A percentile compares a stretch with the other conserved stretches of the same genome.
These are phyloP conservation scores for Allium cepa DNA, from an alignment of 106 monocot species.

Conservation along the genomic window DNA sequence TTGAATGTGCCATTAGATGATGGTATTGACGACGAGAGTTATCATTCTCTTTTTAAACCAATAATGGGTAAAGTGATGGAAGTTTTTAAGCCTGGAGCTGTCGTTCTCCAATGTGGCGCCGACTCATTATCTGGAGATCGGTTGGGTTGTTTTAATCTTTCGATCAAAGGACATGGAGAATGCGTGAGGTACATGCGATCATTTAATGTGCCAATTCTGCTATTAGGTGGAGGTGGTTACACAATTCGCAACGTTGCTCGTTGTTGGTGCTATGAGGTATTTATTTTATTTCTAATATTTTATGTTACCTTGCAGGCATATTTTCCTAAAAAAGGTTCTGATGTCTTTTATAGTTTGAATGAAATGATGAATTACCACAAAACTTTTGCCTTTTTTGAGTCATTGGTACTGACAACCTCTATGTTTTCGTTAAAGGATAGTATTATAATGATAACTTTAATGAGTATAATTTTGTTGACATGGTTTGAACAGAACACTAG, in stretches of 20 bases:
- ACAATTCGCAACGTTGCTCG: slow-evolving; percentile 73
- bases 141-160: slow-evolving; percentile 64
- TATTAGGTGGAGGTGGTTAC: slow-evolving; percentile 73
- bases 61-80: slow-evolving; percentile 74
- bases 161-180: slow-evolving; percentile 62
- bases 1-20: slow-evolving; percentile 71
- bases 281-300: not conserved
- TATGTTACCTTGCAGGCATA: too few species aligned
- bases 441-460: too few species aligned
- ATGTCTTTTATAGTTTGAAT: too few species aligned
- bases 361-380: too few species aligned
- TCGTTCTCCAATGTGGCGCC: slow-evolving; percentile 71
- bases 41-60: slow-evolving; percentile 70
- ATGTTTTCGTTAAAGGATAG: too few species aligned
- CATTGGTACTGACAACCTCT: too few species aligned
- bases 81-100: slow-evolving; percentile 60
- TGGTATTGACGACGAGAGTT: slow-evolving; percentile 78
- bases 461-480: too few species aligned
- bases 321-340: too few species aligned
- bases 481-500: too few species aligned
- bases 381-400: too few species aligned
- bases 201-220: slow-evolving; percentile 57
- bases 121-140: slow-evolving; percentile 68
- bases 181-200: slow-evolving; percentile 69
- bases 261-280: slow-evolving; percentile 77